These are phyloP conservation scores for Actinomortierella wolfii DNA, from an alignment of 371 early-diverging fungal genomes.

Conservation along the genomic window DNA sequence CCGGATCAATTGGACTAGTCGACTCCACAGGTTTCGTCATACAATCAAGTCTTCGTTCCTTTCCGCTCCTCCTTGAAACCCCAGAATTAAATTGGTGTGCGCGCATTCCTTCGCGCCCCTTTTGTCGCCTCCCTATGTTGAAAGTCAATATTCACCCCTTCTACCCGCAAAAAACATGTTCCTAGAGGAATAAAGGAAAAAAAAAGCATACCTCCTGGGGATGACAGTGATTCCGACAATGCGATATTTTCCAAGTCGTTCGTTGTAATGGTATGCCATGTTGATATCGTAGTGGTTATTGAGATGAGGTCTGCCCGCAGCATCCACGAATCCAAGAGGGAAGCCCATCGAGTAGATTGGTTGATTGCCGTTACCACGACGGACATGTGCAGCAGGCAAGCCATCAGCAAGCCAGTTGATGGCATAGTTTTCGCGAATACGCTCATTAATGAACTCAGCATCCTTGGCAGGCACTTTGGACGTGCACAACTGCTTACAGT, in stretches of 20 bases:
- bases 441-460: slow-evolving; percentile 83
- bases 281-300: slow-evolving; percentile 92
- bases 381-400: slow-evolving; percentile 82
- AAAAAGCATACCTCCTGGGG: slow-evolving; percentile 73
- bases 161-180: slow-evolving; percentile 16
- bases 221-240: slow-evolving; percentile 89
- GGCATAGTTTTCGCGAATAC: slow-evolving; percentile 82
- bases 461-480: slow-evolving; percentile 66
- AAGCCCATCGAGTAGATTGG: slow-evolving; percentile 82
- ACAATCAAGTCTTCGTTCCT: too few relatives aligned
- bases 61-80: too few relatives aligned
- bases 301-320: slow-evolving; percentile 42
- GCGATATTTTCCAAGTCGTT: slow-evolving; percentile 64
- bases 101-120: too few relatives aligned
- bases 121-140: too few relatives aligned
- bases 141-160: too few relatives aligned
- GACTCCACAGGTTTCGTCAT: too few relatives aligned
- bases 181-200: too few relatives aligned
- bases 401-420: slow-evolving; percentile 93
- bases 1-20: not conserved
- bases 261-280: slow-evolving; percentile 76
- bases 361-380: slow-evolving; percentile 61
- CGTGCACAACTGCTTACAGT: slow-evolving; percentile 72
- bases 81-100: too few relatives aligned
- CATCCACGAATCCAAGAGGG: slow-evolving; percentile 58